Conservation (phyloP, 345 rosid genomes). For the Schrenkiella parvula region DNA sequence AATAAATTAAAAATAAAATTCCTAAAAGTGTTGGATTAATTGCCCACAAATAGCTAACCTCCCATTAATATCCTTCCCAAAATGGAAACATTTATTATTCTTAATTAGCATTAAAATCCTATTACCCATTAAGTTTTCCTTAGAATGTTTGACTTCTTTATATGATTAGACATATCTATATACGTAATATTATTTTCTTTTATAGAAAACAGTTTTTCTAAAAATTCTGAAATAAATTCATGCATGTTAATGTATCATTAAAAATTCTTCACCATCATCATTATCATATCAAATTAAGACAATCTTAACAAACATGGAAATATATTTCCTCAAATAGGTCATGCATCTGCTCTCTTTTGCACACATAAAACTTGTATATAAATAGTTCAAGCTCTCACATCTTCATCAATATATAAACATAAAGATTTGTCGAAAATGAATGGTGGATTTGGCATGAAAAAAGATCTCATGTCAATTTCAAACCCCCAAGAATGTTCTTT, state of each 20-base stretch:
- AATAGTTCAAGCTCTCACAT: background rate
- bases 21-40: slow-evolving; percentile 4
- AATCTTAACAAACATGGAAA: background rate
- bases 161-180: background rate
- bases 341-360: background rate
- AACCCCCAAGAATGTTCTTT: slow-evolving; percentile 2
- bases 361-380: slow-evolving; percentile 2
- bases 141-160: slow-evolving; percentile 20
- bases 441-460: slow-evolving; percentile 10
- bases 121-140: background rate
- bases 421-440: background rate
- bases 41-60: background rate
- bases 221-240: slow-evolving; percentile 4
- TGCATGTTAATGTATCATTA: background rate
- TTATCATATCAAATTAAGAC: slow-evolving; percentile 1
- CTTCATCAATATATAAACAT: background rate
- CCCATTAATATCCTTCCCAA: slow-evolving; percentile 1
- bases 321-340: background rate
- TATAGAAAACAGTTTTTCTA: background rate
- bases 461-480: background rate
- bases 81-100: background rate
- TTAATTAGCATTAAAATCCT: background rate
- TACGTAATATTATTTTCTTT: background rate
- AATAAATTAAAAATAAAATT: background rate
- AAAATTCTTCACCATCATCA: background rate